phyloP scores from a whole-genome alignment of 192 early-diverging fungal genomes.

The Entomortierella parvispora region DNA sequence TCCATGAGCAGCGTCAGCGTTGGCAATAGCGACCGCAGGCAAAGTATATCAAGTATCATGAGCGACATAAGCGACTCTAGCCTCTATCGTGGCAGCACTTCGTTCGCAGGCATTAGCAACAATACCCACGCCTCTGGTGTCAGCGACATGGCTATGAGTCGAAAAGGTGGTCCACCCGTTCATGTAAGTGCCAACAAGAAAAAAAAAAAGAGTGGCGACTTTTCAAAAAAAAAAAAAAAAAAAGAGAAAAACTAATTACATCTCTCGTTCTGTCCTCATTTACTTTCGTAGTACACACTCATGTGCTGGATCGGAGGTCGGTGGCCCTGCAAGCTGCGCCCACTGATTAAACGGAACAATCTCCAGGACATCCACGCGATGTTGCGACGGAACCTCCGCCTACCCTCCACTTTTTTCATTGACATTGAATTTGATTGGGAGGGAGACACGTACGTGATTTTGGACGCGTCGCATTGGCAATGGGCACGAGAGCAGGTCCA shows the following conservation, averaged over 20 bases:
- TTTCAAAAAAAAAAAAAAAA: not conserved
- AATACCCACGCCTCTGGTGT: not conserved
- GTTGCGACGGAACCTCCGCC: slow-evolving; percentile 10
- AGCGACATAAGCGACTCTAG: slow-evolving; percentile 23
- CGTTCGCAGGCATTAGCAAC: not conserved
- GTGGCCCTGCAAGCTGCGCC: slow-evolving; percentile 21
- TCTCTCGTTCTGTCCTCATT: not conserved
- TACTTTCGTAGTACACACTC: slow-evolving; percentile 12
- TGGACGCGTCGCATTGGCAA: slow-evolving; percentile 23
- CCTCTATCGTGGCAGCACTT: not conserved
- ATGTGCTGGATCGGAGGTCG: slow-evolving; percentile 32
- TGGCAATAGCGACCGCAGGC: slow-evolving; percentile 2
- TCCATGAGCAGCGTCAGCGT: slow-evolving; percentile 24
- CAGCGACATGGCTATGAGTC: not conserved
- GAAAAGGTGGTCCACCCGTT: slow-evolving; percentile 20
- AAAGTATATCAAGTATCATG: slow-evolving; percentile 10
- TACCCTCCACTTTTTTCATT: slow-evolving; percentile 5
- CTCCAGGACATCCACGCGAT: slow-evolving; percentile 10
- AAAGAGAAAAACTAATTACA: not conserved
- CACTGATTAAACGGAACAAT: slow-evolving; percentile 12
- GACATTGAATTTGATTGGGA: slow-evolving; percentile 26
- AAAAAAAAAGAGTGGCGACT: too few species aligned
- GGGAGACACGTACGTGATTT: slow-evolving; percentile 23
- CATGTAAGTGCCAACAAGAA: slow-evolving; percentile 5
- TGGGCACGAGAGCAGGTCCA: slow-evolving; percentile 23